Percentiles rank a stretch among this genome's conserved stretches.
phyloP scores from a whole-genome alignment of 257 asterid species.

The Solanum clarkiae region DNA sequence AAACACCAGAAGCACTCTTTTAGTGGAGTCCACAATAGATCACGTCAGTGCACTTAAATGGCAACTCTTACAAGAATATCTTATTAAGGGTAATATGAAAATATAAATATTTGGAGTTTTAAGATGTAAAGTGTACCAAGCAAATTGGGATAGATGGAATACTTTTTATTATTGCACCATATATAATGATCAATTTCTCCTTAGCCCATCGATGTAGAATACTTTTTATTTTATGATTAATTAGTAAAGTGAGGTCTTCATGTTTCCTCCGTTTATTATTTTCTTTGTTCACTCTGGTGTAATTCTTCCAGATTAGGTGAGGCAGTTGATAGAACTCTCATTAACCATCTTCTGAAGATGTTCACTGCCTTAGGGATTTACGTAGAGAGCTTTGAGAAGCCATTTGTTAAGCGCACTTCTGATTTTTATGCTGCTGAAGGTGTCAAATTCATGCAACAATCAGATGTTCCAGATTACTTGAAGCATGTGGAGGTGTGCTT shows the following conservation, averaged over 20 bases:
- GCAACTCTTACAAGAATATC: neutral
- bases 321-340: slow-evolving; percentile 90
- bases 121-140: neutral
- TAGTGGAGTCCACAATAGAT: neutral
- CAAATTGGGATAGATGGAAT: neutral
- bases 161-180: neutral
- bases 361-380: slow-evolving; percentile 93
- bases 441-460: slow-evolving; percentile 86
- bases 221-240: neutral
- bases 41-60: neutral
- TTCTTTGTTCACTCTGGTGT: slow-evolving; percentile 2
- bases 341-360: slow-evolving; percentile 97
- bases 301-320: slow-evolving; percentile 57
- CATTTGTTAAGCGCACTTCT: slow-evolving; percentile 86
- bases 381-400: slow-evolving; percentile 86
- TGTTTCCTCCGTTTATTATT: neutral
- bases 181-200: neutral
- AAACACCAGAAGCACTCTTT: neutral
- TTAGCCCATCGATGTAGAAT: neutral
- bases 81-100: neutral
- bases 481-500: slow-evolving; percentile 81
- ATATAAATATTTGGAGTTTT: neutral
- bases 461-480: slow-evolving; percentile 88
- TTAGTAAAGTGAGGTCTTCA: neutral
- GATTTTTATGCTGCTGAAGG: slow-evolving; percentile 97